Percentiles rank a stretch among this genome's conserved stretches.
phyloP scores from a whole-genome alignment of 179 eudicot species.

The Gypsophila paniculata region DNA sequence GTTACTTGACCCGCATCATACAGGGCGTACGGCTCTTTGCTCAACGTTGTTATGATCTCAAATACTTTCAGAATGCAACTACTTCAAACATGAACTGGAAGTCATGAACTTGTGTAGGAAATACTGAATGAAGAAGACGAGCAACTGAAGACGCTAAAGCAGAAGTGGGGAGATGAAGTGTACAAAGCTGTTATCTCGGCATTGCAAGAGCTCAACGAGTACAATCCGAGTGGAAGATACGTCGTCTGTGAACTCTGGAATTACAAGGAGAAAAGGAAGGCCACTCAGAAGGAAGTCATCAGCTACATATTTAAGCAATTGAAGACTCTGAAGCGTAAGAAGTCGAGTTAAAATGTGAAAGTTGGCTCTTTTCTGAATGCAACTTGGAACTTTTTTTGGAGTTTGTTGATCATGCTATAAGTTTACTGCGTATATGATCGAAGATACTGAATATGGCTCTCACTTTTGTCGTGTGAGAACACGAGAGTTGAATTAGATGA shows the following conservation, averaged over 20 bases:
- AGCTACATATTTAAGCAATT: slow-evolving; percentile 29
- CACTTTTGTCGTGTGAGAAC: not conserved
- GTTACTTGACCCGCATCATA: too few species aligned
- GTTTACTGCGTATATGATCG: not conserved
- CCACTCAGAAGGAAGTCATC: slow-evolving; percentile 41
- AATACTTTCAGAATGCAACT: not conserved
- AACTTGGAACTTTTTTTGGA: not conserved
- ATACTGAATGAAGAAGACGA: slow-evolving; percentile 39
- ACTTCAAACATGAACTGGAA: not conserved
- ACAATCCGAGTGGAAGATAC: slow-evolving; percentile 52
- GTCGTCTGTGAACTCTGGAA: slow-evolving; percentile 41
- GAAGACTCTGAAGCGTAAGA: slow-evolving; percentile 32
- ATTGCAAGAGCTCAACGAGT: slow-evolving; percentile 44
- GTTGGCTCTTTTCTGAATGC: too few species aligned
- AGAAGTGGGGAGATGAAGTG: slow-evolving; percentile 39
- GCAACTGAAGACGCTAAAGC: slow-evolving; percentile 34
- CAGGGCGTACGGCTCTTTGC: too few species aligned
- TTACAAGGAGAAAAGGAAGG: slow-evolving; percentile 35
- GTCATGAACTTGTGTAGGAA: slow-evolving; percentile 27
- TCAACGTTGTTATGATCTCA: too few species aligned
- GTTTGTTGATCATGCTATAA: not conserved
- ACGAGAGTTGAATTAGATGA: not conserved
- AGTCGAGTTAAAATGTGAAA: not conserved
- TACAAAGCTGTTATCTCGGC: slow-evolving; percentile 38
- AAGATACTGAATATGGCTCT: slow-evolving; percentile 1